These are phyloP conservation scores for Diaporthe sp. DNA, from an alignment of 2,329 filamentous ascomycete genomes.

Conservation along the genomic window DNA sequence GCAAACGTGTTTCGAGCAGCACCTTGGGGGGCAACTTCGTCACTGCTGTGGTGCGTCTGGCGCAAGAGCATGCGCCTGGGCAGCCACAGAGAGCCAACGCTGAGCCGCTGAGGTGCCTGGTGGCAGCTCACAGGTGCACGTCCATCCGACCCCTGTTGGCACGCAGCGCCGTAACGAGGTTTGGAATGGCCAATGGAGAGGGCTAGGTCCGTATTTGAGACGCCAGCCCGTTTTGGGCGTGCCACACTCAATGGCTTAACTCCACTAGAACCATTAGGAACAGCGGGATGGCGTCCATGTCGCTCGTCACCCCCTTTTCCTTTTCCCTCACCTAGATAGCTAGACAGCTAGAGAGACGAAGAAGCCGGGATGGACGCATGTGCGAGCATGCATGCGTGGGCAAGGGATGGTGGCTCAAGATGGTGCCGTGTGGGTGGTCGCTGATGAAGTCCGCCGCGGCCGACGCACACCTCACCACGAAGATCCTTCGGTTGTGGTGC, in stretches of 20 bases:
- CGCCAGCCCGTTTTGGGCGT: conserved; percentile 30
- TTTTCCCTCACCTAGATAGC: neutral
- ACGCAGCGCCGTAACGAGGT: neutral
- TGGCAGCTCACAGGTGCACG: conserved; percentile 13
- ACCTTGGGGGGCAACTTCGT: neutral
- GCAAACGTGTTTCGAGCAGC: conserved; percentile 1
- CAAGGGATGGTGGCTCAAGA: neutral
- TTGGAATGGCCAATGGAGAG: conserved; percentile 25
- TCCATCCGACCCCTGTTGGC: conserved; percentile 2
- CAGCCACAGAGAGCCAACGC: neutral
- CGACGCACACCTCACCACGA: conserved; percentile 3
- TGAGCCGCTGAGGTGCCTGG: neutral
- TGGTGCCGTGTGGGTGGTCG: neutral
- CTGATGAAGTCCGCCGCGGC: conserved; percentile 5
- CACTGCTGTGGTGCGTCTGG: neutral
- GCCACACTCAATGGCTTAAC: conserved; percentile 24
- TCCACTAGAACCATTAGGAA: conserved; percentile 18
- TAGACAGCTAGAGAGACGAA: neutral
- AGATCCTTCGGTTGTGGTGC: neutral
- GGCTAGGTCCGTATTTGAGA: conserved; percentile 26
- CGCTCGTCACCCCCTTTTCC: conserved; percentile 11
- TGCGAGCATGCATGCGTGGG: conserved; percentile 11
- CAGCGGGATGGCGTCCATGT: conserved; percentile 14
- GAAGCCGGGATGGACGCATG: neutral
- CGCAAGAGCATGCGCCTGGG: conserved; percentile 8